Evolutionary conservation across 352 stramenopile species (phyloP).

Genomic region (Phytophthora colocasiae): DNA sequence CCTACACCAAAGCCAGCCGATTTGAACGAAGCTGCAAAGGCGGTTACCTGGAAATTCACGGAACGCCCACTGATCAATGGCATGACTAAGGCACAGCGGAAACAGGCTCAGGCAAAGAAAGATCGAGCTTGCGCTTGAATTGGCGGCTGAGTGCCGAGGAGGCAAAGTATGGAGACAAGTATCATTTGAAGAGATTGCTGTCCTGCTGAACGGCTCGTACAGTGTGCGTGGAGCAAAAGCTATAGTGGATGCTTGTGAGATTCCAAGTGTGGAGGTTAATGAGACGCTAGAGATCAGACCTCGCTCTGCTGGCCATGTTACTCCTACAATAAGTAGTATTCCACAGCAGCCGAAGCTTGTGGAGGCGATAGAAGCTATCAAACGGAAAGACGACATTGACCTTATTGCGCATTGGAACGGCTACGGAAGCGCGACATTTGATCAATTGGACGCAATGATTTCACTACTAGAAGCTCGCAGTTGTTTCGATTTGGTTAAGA

Average conservation of each 20-base stretch:
- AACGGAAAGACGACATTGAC: neutral
- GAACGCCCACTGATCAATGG: neutral
- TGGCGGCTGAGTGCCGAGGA: neutral
- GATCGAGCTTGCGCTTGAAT: neutral
- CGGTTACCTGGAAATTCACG: neutral
- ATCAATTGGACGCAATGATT: neutral
- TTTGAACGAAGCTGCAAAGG: neutral
- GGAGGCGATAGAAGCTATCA: neutral
- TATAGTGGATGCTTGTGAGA: neutral
- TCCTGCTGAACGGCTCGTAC: neutral
- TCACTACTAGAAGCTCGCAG: neutral
- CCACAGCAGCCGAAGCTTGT: neutral
- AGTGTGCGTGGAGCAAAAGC: neutral
- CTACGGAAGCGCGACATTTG: neutral
- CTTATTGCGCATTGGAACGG: neutral
- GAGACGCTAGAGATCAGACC: neutral
- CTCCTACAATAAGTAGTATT: neutral
- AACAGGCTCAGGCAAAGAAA: neutral
- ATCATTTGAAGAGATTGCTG: neutral
- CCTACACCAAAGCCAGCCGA: neutral
- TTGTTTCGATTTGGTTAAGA: neutral
- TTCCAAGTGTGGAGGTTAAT: neutral
- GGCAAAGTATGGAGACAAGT: neutral
- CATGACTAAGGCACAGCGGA: conserved; percentile 7
- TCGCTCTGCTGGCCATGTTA: neutral